A percentile compares a stretch with the other conserved stretches of the same genome.
These are phyloP conservation scores for Coniochaeta sp. DNA, from an alignment of 2,329 filamentous ascomycete species.

Conservation along the genomic window DNA sequence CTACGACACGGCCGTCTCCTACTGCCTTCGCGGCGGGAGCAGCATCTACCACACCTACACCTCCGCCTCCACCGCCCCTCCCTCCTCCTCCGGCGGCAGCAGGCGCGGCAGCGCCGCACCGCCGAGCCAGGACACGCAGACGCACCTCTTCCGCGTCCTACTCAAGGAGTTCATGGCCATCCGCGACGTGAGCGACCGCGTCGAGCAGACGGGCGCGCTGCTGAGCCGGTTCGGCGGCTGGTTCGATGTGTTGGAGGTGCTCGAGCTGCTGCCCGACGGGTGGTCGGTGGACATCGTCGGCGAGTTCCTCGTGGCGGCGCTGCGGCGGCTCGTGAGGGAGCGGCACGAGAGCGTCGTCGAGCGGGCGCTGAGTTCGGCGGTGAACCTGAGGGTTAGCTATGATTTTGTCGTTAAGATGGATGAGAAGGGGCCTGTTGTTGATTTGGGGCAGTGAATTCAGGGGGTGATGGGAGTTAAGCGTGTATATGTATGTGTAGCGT, in stretches of 20 bases:
- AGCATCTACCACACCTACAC: slow-evolving; percentile 12
- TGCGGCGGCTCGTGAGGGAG: slow-evolving; percentile 71
- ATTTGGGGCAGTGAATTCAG: slow-evolving; percentile 28
- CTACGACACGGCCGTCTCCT: slow-evolving; percentile 90
- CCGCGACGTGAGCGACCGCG: slow-evolving; percentile 64
- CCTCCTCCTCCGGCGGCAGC: no score
- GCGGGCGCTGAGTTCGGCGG: slow-evolving; percentile 67
- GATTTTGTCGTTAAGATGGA: slow-evolving; percentile 46
- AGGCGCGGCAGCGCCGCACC: slow-evolving; percentile 36
- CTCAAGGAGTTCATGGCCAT: slow-evolving; percentile 77
- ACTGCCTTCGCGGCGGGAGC: slow-evolving; percentile 79
- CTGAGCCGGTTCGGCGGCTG: slow-evolving; percentile 81
- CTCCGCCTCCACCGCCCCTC: no score
- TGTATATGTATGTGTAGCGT: no score
- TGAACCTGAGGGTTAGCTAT: slow-evolving; percentile 63
- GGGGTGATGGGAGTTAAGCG: no score
- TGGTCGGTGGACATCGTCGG: slow-evolving; percentile 82
- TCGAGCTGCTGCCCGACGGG: slow-evolving; percentile 69
- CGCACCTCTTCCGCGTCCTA: slow-evolving; percentile 66
- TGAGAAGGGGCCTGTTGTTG: slow-evolving; percentile 54
- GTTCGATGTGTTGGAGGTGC: slow-evolving; percentile 78
- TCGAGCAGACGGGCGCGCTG: slow-evolving; percentile 80
- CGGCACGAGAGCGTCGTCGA: slow-evolving; percentile 65
- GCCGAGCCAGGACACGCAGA: slow-evolving; percentile 58
- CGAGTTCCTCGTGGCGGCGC: slow-evolving; percentile 71